Evolutionary conservation across 768 basidiomycete genomes (phyloP).

Genomic region (Hypsizygus marmoreus): DNA sequence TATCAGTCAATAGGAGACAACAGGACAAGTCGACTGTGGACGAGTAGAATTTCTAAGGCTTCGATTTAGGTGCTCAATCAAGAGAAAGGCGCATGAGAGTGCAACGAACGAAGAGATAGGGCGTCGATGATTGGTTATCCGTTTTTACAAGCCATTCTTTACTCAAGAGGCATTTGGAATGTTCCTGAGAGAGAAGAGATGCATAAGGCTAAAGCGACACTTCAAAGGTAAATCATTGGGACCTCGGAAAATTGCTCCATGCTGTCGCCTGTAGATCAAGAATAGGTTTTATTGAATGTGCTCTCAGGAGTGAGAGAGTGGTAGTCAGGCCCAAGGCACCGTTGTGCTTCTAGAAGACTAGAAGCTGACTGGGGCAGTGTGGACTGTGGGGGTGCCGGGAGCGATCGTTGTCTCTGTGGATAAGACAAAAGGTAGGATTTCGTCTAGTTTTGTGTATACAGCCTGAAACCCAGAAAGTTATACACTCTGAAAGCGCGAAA

Average conservation of each 20-base stretch:
- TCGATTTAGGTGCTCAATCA: background rate
- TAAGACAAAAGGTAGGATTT: too few relatives aligned
- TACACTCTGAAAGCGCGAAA: too few relatives aligned
- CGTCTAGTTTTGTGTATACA: too few relatives aligned
- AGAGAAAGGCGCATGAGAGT: background rate
- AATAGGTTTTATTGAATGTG: too few relatives aligned
- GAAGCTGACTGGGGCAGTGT: too few relatives aligned
- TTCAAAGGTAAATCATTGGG: constrained; percentile 9
- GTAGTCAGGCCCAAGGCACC: too few relatives aligned
- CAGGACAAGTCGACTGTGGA: constrained; percentile 60
- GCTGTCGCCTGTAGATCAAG: constrained; percentile 6
- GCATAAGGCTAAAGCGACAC: constrained; percentile 13
- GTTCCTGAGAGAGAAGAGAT: constrained; percentile 42
- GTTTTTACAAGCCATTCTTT: constrained; percentile 79
- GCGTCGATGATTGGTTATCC: constrained; percentile 57
- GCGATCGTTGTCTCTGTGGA: too few relatives aligned
- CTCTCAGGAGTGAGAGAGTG: too few relatives aligned
- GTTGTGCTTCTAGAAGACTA: too few relatives aligned
- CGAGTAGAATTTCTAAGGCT: constrained; percentile 61
- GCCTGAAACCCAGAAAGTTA: too few relatives aligned
- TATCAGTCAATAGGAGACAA: constrained; percentile 70
- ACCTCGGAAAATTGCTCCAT: constrained; percentile 58
- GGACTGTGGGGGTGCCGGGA: too few relatives aligned
- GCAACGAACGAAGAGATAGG: constrained; percentile 75
- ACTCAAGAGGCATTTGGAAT: constrained; percentile 53